Conservation (phyloP, 345 rosid species). For the thale cress (Arabidopsis thaliana) region DNA sequence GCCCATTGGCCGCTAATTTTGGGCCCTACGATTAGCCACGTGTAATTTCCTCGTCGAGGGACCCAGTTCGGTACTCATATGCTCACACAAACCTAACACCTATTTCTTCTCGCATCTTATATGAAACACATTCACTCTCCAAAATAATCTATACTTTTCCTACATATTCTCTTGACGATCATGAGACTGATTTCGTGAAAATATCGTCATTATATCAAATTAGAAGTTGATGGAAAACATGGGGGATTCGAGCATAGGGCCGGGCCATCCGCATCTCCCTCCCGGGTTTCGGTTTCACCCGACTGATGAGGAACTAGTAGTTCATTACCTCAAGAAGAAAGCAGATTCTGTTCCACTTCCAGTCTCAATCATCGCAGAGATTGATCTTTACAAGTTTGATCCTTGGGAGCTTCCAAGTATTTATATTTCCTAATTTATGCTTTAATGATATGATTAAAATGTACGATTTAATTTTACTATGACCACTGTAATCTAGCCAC, state of each 20-base stretch:
- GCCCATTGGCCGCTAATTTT: conserved; percentile 45
- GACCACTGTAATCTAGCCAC: background rate
- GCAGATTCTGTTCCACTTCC: conserved; percentile 69
- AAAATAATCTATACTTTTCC: conserved; percentile 4
- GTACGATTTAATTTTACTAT: background rate
- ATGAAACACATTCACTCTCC: conserved; percentile 38
- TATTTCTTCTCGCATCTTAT: conserved; percentile 44
- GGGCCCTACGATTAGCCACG: conserved; percentile 51
- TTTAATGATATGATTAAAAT: background rate
- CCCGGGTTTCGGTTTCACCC: conserved; percentile 73
- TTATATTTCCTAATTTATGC: background rate
- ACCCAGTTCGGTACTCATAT: conserved; percentile 45
- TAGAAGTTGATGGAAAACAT: conserved; percentile 34
- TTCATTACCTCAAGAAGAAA: conserved; percentile 72
- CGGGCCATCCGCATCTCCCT: conserved; percentile 51
- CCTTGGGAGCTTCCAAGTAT: conserved; percentile 81
- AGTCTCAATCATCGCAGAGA: conserved; percentile 70
- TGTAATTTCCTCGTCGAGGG: conserved; percentile 35
- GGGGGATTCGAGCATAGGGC: conserved; percentile 41
- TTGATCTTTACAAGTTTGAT: conserved; percentile 77
- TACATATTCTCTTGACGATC: conserved; percentile 6
- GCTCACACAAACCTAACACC: conserved; percentile 41
- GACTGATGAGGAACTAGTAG: conserved; percentile 72
- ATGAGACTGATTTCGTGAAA: conserved; percentile 15
- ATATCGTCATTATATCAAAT: background rate